These are phyloP conservation scores for Hanseniaspora jakobsenii DNA, from an alignment of 805 yeast species.

Conservation along the genomic window DNA sequence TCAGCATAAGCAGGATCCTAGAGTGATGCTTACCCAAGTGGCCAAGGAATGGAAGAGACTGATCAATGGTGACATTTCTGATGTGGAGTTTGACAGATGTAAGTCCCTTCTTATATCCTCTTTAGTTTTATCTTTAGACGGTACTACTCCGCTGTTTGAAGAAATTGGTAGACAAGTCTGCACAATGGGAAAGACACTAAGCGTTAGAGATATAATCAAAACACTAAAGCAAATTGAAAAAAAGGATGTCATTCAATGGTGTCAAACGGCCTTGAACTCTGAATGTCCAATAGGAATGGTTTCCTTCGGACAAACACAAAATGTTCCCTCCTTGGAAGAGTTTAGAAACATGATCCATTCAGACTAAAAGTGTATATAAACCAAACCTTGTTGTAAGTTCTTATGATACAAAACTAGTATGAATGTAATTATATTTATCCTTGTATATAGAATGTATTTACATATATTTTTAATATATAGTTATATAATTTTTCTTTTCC, in stretches of 20 bases:
- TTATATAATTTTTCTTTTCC: too few species aligned
- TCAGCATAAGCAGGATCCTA: slow-evolving; percentile 44
- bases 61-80: slow-evolving; percentile 61
- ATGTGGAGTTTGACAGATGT: slow-evolving; percentile 83
- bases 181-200: slow-evolving; percentile 62
- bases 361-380: slow-evolving; percentile 24
- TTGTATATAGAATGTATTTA: too few species aligned
- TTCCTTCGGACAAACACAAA: slow-evolving; percentile 72
- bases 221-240: slow-evolving; percentile 67
- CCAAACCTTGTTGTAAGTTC: slow-evolving; percentile 14
- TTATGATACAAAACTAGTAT: too few species aligned
- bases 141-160: slow-evolving; percentile 91
- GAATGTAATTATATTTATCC: too few species aligned
- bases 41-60: slow-evolving; percentile 82
- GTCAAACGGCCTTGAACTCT: slow-evolving; percentile 56
- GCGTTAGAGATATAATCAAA: slow-evolving; percentile 38
- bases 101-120: slow-evolving; percentile 93
- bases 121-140: slow-evolving; percentile 75
- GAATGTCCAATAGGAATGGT: slow-evolving; percentile 78
- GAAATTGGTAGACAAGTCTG: slow-evolving; percentile 96
- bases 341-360: slow-evolving; percentile 31
- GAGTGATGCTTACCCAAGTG: slow-evolving; percentile 59
- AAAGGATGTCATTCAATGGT: slow-evolving; percentile 77
- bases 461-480: too few species aligned
- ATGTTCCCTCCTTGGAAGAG: slow-evolving; percentile 57